A percentile compares a stretch with the other conserved stretches of the same genome.
These are phyloP conservation scores for Talaromyces sp. DNA, from an alignment of 2,329 filamentous ascomycete species.

Conservation along the genomic window DNA sequence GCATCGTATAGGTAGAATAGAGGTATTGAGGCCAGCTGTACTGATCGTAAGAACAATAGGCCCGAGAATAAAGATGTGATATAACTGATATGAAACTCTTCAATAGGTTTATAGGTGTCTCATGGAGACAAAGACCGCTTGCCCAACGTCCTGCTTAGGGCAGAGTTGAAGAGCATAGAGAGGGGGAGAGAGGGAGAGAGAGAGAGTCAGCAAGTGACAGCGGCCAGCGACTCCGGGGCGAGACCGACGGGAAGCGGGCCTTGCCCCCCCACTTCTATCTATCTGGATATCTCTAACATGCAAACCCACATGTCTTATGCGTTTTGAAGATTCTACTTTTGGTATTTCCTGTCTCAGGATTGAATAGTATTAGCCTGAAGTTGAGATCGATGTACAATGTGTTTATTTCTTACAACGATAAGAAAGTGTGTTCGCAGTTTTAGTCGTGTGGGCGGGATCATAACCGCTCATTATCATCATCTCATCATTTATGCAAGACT, in stretches of 20 bases:
- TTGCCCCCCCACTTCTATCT: slow-evolving; percentile 2
- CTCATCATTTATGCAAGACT: neutral
- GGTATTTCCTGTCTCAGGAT: neutral
- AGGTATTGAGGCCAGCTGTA: neutral
- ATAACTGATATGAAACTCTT: neutral
- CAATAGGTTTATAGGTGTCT: neutral
- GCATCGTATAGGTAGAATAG: slow-evolving; percentile 1
- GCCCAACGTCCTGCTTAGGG: neutral
- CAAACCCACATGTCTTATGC: neutral
- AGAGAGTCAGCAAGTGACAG: neutral
- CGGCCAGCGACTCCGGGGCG: slow-evolving; percentile 2
- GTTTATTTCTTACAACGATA: too few relatives aligned
- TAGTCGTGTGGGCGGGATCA: too few relatives aligned
- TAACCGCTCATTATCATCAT: neutral
- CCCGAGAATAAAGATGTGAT: neutral
- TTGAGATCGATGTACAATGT: neutral
- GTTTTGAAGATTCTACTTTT: neutral
- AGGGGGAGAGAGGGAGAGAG: neutral
- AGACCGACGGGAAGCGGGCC: slow-evolving; percentile 5
- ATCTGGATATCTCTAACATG: neutral
- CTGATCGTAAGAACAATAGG: neutral
- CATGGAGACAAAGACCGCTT: neutral
- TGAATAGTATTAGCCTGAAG: neutral
- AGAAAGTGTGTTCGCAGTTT: too few relatives aligned
- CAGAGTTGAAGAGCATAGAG: neutral